Base-by-base conservation (phyloP, 2,329 filamentous ascomycete species). In the Xylariales sp. region DNA sequence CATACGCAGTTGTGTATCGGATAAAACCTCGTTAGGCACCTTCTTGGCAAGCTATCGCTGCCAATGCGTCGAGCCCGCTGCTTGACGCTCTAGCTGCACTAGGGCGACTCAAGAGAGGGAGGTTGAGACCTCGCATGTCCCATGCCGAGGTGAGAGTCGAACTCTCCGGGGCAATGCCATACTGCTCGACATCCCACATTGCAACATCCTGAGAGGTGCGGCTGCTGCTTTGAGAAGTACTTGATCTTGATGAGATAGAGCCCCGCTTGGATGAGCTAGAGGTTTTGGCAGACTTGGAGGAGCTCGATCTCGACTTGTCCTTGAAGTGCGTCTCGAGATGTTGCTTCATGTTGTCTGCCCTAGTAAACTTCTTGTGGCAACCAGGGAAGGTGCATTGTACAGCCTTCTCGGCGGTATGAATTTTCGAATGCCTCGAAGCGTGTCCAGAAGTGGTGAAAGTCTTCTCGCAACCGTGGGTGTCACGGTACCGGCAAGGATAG, bases 271-370 rank as follows among this genome's bases (percentile, higher is more conserved):
- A 47, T 4, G 55, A 51, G 15, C 44, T 42, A 4, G 54, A 51
- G 25, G 50, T 51, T 40, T 60, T 57, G 11, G 40, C 16, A 34
- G 40, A 27, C 38, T 59, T 65, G 17, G 59, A 56, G 13, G 56
- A 53, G 3, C 66, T 63, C 3, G 65, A 62, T 19, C 72, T 67
- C 21, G 64, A 65, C 62, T 76, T 76, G 46, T 80, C 74, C 60
- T 81, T 81, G 62, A 77, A 83, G 59, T 90, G 85, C 1, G 85
- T 89, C 52, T 86, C 78, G 20, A 87, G 73, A 53, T 90, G 85
- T 63, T 89, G 85, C 70, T 88, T 88, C 85, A 90, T 90, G 68
- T 90, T 90, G 69, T 90, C 85, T 50, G 83, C 81, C 46, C 85
- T 82, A 10, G 84, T 88, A 51, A 90, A 90, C 53, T 84, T 85